Conservation (phyloP, 257 asterid genomes). For the Rhazya stricta region DNA sequence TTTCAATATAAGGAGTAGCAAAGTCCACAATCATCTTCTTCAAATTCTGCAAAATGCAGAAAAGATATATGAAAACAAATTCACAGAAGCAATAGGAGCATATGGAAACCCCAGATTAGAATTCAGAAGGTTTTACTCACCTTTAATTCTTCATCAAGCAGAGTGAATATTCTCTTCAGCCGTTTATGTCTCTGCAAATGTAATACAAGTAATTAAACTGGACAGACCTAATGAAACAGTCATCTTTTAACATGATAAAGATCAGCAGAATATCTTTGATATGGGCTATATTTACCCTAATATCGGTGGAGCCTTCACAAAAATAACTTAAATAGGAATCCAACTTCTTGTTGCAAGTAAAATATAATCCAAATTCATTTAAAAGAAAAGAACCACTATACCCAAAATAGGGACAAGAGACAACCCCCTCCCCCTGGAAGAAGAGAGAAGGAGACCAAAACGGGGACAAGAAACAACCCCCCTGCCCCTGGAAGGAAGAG, state of each 20-base stretch:
- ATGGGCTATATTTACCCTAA: not conserved
- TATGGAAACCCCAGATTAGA: not conserved
- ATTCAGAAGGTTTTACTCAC: conserved; percentile 27
- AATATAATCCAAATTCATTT: not conserved
- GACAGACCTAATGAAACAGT: conserved; percentile 7
- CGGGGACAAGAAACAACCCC: not conserved
- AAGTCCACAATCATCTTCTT: conserved; percentile 75
- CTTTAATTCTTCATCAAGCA: conserved; percentile 78
- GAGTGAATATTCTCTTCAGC: conserved; percentile 59
- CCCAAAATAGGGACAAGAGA: not conserved
- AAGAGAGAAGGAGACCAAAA: too few relatives aligned
- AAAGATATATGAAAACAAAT: conserved; percentile 11
- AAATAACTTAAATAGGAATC: not conserved
- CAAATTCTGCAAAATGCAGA: conserved; percentile 50
- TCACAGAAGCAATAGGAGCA: conserved; percentile 11
- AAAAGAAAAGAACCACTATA: not conserved
- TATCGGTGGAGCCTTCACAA: not conserved
- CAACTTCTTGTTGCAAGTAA: too few relatives aligned
- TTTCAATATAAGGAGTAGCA: conserved; percentile 46
- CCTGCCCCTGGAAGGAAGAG: too few relatives aligned
- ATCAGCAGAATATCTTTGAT: not conserved
- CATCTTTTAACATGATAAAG: not conserved
- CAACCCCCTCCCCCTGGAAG: too few relatives aligned
- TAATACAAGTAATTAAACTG: conserved; percentile 14
- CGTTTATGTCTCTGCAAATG: conserved; percentile 70